phyloP scores from a whole-genome alignment of 371 early-diverging fungal species.

The Dentiscutata heterogama region DNA sequence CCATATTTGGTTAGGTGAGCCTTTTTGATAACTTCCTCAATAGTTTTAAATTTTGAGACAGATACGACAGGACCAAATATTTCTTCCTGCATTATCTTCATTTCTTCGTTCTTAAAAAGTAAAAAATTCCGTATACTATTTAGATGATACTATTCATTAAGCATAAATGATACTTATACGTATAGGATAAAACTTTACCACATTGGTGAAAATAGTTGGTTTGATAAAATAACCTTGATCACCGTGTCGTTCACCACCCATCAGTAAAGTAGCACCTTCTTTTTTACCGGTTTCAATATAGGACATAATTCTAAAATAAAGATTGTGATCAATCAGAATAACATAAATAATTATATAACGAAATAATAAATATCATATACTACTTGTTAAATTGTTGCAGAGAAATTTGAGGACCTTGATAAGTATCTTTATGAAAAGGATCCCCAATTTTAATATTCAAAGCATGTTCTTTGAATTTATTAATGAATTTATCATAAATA shows the following conservation, averaged over 20 bases:
- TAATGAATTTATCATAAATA: slow-evolving; percentile 77
- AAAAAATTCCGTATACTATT: neutral
- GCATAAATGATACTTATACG: neutral
- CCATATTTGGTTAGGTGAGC: slow-evolving; percentile 87
- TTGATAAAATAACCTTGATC: slow-evolving; percentile 80
- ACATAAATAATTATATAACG: too few species aligned
- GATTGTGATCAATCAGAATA: neutral
- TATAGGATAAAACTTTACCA: slow-evolving; percentile 48
- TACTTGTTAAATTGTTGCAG: slow-evolving; percentile 74
- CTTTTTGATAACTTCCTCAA: slow-evolving; percentile 80
- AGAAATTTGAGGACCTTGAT: slow-evolving; percentile 84
- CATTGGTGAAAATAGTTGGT: slow-evolving; percentile 83
- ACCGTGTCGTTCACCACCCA: slow-evolving; percentile 78
- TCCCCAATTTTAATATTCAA: slow-evolving; percentile 70
- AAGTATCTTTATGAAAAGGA: slow-evolving; percentile 64
- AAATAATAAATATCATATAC: neutral
- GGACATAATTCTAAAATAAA: slow-evolving; percentile 25
- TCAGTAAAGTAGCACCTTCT: slow-evolving; percentile 67
- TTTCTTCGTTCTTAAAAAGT: slow-evolving; percentile 56
- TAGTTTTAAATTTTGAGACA: slow-evolving; percentile 76
- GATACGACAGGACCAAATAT: slow-evolving; percentile 94
- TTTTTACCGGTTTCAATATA: slow-evolving; percentile 65
- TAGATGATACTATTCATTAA: neutral
- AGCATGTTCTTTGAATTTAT: slow-evolving; percentile 69
- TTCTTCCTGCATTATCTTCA: slow-evolving; percentile 83